A percentile compares a stretch with the other conserved stretches of the same genome.
These are phyloP conservation scores for Sesbania bispinosa DNA, from an alignment of 306 rosid species.

Conservation along the genomic window DNA sequence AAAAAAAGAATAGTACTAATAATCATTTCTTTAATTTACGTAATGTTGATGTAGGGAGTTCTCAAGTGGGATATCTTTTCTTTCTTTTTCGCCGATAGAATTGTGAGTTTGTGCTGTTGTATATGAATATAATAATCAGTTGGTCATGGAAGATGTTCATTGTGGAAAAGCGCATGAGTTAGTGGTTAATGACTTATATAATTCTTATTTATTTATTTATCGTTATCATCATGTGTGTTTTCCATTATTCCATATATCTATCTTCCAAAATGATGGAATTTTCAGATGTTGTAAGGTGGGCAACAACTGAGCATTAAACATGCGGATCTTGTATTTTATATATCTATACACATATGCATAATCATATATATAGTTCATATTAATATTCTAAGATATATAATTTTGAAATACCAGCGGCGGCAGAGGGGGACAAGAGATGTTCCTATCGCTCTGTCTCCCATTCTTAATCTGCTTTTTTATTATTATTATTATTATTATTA, in stretches of 20 bases:
- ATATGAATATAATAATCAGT: background rate
- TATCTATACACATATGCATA: no score
- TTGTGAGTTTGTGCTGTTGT: background rate
- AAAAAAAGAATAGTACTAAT: background rate
- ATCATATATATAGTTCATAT: no score
- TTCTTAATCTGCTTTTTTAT: conserved; percentile 8
- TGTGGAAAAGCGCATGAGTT: background rate
- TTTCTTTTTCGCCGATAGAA: background rate
- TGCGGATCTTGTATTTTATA: background rate
- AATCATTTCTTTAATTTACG: background rate
- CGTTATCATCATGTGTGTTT: background rate
- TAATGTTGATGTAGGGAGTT: background rate
- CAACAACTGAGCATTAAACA: conserved; percentile 10
- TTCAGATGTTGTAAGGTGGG: background rate
- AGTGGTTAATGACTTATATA: background rate
- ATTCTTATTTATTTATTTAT: background rate
- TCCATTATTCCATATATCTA: no score
- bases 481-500: background rate
- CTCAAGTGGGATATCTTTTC: background rate
- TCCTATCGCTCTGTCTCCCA: background rate
- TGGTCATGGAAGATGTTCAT: background rate
- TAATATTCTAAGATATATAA: no score
- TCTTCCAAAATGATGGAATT: conserved; percentile 21
- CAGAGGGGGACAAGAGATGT: background rate
- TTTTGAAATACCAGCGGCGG: background rate